These are phyloP conservation scores for Hanseniaspora guilliermondii DNA, from an alignment of 805 yeast species.

Conservation along the genomic window DNA sequence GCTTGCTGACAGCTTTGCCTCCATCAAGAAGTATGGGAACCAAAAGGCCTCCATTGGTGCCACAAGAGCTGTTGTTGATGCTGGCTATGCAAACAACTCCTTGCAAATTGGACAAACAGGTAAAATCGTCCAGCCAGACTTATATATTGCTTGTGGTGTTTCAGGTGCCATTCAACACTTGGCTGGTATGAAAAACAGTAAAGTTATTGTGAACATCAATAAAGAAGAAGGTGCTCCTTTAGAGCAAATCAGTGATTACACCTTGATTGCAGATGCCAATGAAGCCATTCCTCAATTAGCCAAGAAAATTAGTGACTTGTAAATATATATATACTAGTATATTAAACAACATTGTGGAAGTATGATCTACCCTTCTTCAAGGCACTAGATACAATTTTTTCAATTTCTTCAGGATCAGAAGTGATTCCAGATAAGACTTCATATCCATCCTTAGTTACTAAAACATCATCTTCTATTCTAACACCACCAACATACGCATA, in stretches of 20 bases:
- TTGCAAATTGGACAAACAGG: constrained; percentile 98
- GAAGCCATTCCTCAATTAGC: constrained; percentile 86
- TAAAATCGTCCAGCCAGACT: constrained; percentile 91
- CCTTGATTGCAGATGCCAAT: constrained; percentile 78
- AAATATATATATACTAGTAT: background rate
- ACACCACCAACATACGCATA: constrained; percentile 94
- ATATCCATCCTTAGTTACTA: constrained; percentile 62
- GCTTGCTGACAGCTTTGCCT: constrained; percentile 62
- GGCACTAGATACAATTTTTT: constrained; percentile 63
- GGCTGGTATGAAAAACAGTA: constrained; percentile 97
- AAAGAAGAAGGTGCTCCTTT: constrained; percentile 92
- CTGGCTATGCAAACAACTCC: constrained; percentile 91
- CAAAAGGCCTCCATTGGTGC: constrained; percentile 94
- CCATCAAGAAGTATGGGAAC: constrained; percentile 1
- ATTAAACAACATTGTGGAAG: constrained; percentile 45
- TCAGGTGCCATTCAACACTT: constrained; percentile 97
- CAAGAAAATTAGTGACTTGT: constrained; percentile 38
- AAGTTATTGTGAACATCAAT: constrained; percentile 84
- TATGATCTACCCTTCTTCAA: constrained; percentile 44
- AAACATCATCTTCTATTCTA: constrained; percentile 85
- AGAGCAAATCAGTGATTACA: constrained; percentile 79
- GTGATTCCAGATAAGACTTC: constrained; percentile 77
- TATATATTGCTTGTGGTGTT: constrained; percentile 85
- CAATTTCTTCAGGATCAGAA: constrained; percentile 72
- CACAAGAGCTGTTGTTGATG: constrained; percentile 94